Evolutionary conservation across 2,329 filamentous ascomycete genomes (phyloP), one percentile per base, ranked within the genome.

Genomic region (Trichophaea hybrida): DNA sequence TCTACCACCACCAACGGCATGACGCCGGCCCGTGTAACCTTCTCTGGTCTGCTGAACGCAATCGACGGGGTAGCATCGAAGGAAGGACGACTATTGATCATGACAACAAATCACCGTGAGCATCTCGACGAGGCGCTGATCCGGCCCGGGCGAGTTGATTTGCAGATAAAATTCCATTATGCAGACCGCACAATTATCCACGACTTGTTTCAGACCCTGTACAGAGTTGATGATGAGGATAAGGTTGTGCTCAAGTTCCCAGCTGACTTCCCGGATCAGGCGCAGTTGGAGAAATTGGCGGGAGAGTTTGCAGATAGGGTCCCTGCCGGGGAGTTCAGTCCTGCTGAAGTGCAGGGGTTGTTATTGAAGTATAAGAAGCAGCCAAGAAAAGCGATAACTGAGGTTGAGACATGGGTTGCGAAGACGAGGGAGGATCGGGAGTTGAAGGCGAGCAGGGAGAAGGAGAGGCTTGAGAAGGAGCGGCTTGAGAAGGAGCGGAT

Each of bases 11-110:
- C n/a, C 40, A 24, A 37, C 48, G 4, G 31, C 35, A 2, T 33
- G n/a, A 12, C 6, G 17, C 55, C 51, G 46, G 57, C 51, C 34
- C 53, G 32, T 10, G 64, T 68, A 49, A 86, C 85, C 0, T 77
- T 93, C 1, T 87, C 85, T 0, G 86, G 86, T 0, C 77, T 94
- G 1, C 77, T 94, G 55, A 94, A 94, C 71, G 84, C 85, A 60
- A 88, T 94, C 44, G 87, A 94, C 68, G 86, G 88, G 43, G 80
- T 83, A 5, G 79, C 79, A 15, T 81, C 79, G 6, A 79, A 82
- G 63, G 80, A 83, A 68, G 68, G 68, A 6, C 64, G 68, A 33
- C 68, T 69, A 35, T 52, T 69, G 6, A 68, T 69, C 57, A 69
- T 69, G 68, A 69, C 68, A n/a, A 69, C 68, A 10, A 69, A 69